These are phyloP conservation scores for Epichloe uncinata DNA, from an alignment of 2,329 filamentous ascomycete genomes.

Conservation along the genomic window DNA sequence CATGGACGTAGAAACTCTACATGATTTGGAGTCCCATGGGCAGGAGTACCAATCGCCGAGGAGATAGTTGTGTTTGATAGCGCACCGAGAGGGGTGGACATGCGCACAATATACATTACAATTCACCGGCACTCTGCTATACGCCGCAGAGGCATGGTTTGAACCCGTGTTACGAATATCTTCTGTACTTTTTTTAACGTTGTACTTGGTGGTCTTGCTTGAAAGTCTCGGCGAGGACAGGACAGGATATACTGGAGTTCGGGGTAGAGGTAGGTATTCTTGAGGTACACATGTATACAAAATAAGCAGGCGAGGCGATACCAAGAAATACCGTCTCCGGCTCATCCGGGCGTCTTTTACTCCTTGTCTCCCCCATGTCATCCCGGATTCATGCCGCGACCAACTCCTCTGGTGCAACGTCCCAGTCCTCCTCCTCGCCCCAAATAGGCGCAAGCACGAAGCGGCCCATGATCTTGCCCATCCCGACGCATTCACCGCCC, in stretches of 20 bases:
- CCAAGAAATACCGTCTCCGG: too few relatives aligned
- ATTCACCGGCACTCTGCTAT: neutral
- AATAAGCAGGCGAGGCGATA: too few relatives aligned
- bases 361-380: neutral
- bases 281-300: too few relatives aligned
- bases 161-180: neutral
- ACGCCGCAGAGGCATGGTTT: neutral
- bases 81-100: neutral
- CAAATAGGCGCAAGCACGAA: constrained; percentile 47
- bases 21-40: constrained; percentile 18
- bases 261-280: neutral
- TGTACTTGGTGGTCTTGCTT: neutral
- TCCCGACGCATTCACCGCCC: constrained; percentile 41
- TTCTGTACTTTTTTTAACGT: neutral
- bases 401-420: constrained; percentile 25
- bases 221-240: neutral
- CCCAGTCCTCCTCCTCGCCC: constrained; percentile 45
- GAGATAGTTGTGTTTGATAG: constrained; percentile 5
- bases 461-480: constrained; percentile 50
- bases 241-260: neutral
- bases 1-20: constrained; percentile 14
- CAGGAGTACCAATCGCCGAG: constrained; percentile 12
- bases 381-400: constrained; percentile 2
- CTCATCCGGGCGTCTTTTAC: neutral
- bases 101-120: neutral